These are phyloP conservation scores for Fusarium duplospermum DNA, from an alignment of 2,329 filamentous ascomycete genomes.

Conservation along the genomic window DNA sequence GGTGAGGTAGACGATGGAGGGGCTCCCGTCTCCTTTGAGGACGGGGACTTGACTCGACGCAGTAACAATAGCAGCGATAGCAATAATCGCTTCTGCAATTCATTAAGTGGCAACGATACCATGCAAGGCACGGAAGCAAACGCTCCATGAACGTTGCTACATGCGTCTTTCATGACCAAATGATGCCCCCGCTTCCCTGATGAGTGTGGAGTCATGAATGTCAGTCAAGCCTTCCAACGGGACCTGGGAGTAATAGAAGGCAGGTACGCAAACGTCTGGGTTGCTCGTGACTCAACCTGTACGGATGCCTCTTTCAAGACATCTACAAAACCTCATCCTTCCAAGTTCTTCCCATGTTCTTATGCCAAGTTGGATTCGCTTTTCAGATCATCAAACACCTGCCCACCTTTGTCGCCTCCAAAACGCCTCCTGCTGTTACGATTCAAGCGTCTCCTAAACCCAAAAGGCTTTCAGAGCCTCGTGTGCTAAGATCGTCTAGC, in stretches of 20 bases:
- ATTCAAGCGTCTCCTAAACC: constrained; percentile 18
- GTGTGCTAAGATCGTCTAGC: constrained; percentile 4
- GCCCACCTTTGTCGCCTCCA: neutral
- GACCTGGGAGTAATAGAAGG: neutral
- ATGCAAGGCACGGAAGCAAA: neutral
- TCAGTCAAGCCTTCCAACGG: constrained; percentile 5
- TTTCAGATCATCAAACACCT: neutral
- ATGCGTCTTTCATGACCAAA: neutral
- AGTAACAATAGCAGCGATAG: neutral
- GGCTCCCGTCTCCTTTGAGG: neutral
- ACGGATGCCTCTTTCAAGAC: neutral
- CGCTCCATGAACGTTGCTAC: neutral
- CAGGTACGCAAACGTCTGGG: neutral
- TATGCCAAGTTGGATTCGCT: neutral
- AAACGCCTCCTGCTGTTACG: constrained; percentile 10
- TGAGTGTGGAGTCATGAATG: constrained; percentile 2
- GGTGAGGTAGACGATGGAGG: neutral
- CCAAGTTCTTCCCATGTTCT: neutral
- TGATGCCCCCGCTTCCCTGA: constrained; percentile 4
- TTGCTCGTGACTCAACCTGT: neutral
- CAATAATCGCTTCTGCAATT: neutral
- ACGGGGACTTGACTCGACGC: neutral
- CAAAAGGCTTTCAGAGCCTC: neutral
- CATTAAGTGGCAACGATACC: neutral
- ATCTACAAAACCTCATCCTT: neutral